Evolutionary conservation across 129 eudicot species (phyloP), one percentile per base, ranked within the genome.

Genomic region (Tagetes patula): DNA sequence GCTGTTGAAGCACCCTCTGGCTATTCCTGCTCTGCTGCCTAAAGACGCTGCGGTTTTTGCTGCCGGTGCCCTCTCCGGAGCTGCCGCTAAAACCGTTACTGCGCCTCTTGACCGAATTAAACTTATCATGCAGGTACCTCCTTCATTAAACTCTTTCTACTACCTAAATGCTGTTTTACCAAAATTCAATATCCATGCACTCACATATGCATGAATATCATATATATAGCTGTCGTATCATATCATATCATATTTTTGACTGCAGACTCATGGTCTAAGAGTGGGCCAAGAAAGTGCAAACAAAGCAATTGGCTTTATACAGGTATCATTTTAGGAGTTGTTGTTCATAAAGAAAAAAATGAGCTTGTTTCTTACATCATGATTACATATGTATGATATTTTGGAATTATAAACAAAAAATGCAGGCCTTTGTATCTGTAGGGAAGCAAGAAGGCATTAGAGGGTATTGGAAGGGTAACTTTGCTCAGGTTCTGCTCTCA

Each of bases 51-150:
- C 97, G 10, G 87, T 91, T 12, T 91, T 91, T 75, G 87, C 86
- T 30, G 96, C 96, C 73, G 97, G 92, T 42, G 95, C 97, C 2
- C 71, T 91, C 67, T 92, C 98, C 65, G 96, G 98, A 33, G 95
- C 92, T 41, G 88, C 92, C 42, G 98, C 98, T 0, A 92, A 92
- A 61, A 84, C 88, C 1, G 82, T 87, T 46, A 89, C 95, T 8
- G 98, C 96, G 3, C 98, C 98, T 58, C 98, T 92, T 12, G 96
- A 92, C 82, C 90, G 98, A 8, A 80, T 89, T 69, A 92, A 92
- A 82, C 91, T 92, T 55, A 89, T 92, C 55, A 87, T 92, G 98
- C 98, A 92, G 98, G 98, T 92, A 0, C 32, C 6, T 42, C 8
- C 47, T 42, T 4, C 6, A 42, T 6, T 6, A 3, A 42, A 4